Evolutionary conservation across 352 stramenopile genomes (phyloP), one percentile per base, ranked within the genome.

Genomic region (Pilasporangium apinafurcum): DNA sequence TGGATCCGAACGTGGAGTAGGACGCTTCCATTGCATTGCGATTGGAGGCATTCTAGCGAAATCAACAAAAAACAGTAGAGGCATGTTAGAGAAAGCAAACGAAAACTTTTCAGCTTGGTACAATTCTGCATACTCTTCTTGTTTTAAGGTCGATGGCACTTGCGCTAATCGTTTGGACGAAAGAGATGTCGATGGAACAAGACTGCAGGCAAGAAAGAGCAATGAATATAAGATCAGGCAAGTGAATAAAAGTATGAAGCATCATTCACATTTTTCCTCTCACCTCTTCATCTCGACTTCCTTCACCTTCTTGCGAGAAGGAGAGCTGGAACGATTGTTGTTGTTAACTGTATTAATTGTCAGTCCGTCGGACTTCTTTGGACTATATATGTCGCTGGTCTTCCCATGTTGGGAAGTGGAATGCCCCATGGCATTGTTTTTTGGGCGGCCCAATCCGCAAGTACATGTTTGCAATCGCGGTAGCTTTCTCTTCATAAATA

Each of bases 21-120:
- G 56, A 13, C 62, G 65, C 28, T 68, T 76, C 72, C 72, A 83
- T 29, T 82, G 66, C 73, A 83, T 86, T 27, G 59, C 73, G 28
- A 83, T 83, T 16, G 65, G 65, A 35, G 68, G 67, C 73, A 83
- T 86, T 16, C 65, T 86, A 39, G 0, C 9, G 18, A 30, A 18
- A 13, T n/a, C 13, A 33, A 14, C 13, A 39, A 21, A 1, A 41
- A 22, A 47, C 21, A 31, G 12, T 45, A 25, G 21, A 31, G 22
- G 9, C 42, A 8, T 20, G 18, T 31, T n/a, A 29, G 21, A n/a
- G n/a, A n/a, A n/a, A n/a, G n/a, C n/a, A n/a, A n/a, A n/a, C n/a
- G n/a, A n/a, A n/a, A n/a, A n/a, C n/a, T n/a, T 35, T n/a, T 28
- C 22, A 22, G 25, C 6, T 22, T 35, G 37, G 18, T 12, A 7